Conservation (phyloP, 257 asterid genomes). For the Forsythia suspensa region DNA sequence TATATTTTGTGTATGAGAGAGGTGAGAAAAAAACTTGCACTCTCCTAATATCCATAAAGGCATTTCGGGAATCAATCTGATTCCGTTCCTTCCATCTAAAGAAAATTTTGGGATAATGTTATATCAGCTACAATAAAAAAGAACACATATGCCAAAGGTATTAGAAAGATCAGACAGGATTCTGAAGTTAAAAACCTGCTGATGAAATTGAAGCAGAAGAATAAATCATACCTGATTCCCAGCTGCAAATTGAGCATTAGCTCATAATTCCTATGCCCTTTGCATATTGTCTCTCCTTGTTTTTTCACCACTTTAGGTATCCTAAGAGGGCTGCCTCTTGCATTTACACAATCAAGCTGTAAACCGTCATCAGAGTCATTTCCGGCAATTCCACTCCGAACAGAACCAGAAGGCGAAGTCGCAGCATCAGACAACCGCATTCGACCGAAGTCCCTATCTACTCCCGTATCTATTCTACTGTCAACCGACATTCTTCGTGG, state of each 20-base stretch:
- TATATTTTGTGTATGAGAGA: neutral
- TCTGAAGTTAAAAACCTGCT: neutral
- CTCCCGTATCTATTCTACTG: conserved; percentile 60
- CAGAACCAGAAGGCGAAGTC: conserved; percentile 35
- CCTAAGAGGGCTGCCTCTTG: conserved; percentile 43
- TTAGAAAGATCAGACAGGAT: neutral
- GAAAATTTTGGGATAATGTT: neutral
- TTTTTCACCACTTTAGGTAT: conserved; percentile 60
- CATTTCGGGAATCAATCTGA: neutral
- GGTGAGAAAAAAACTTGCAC: neutral
- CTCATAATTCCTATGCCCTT: conserved; percentile 71
- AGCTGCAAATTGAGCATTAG: conserved; percentile 76
- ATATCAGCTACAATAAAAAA: neutral
- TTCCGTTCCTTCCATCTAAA: neutral
- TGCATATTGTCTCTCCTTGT: conserved; percentile 65
- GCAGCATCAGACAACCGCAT: conserved; percentile 60
- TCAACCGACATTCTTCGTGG: conserved; percentile 76
- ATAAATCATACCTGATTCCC: conserved; percentile 51
- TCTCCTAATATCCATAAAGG: neutral
- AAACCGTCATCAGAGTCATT: conserved; percentile 31
- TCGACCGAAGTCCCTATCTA: conserved; percentile 58
- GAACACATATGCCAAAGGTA: neutral
- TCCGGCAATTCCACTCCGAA: conserved; percentile 9
- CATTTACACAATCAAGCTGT: neutral
- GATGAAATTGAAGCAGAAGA: neutral